A percentile compares a stretch with the other conserved stretches of the same genome.
phyloP scores from a whole-genome alignment of 2,329 filamentous ascomycete species.

The Pseudopithomyces chartarum region DNA sequence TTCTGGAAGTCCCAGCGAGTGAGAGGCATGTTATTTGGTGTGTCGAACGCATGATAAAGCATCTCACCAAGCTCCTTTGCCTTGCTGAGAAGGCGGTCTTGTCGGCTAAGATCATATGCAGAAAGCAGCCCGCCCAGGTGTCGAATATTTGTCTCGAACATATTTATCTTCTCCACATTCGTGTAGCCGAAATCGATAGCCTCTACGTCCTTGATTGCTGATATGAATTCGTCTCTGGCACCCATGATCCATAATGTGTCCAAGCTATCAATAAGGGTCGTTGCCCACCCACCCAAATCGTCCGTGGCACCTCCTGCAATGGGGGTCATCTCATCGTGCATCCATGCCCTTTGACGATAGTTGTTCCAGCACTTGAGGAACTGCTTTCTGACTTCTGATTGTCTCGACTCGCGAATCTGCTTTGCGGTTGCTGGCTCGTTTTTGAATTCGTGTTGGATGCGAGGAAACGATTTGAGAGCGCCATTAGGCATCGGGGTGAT shows the following conservation, averaged over 20 bases:
- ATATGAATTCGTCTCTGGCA: constrained; percentile 53
- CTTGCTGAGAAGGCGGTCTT: constrained; percentile 74
- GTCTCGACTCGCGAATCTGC: constrained; percentile 41
- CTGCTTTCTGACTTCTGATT: constrained; percentile 47
- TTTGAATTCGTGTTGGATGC: constrained; percentile 49
- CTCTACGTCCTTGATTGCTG: constrained; percentile 50
- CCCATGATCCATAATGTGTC: constrained; percentile 57
- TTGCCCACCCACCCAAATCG: constrained; percentile 55
- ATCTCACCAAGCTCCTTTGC: constrained; percentile 80
- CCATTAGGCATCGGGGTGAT: constrained; percentile 45
- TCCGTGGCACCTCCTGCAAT: constrained; percentile 48
- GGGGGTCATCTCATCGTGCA: constrained; percentile 54
- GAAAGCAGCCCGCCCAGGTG: constrained; percentile 85
- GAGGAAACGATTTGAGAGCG: constrained; percentile 45
- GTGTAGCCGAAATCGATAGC: constrained; percentile 51
- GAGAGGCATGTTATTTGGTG: constrained; percentile 87
- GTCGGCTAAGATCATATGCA: constrained; percentile 85
- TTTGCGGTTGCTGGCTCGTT: constrained; percentile 39
- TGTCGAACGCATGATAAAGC: constrained; percentile 83
- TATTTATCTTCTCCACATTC: constrained; percentile 48
- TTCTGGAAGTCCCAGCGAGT: constrained; percentile 51
- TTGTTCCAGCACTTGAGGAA: constrained; percentile 52
- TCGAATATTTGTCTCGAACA: constrained; percentile 65
- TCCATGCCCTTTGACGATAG: constrained; percentile 53
- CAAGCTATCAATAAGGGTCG: constrained; percentile 52